A percentile compares a stretch with the other conserved stretches of the same genome.
Conservation (phyloP, 2,329 filamentous ascomycete genomes). For the Stagonosporopsis vannaccii region DNA sequence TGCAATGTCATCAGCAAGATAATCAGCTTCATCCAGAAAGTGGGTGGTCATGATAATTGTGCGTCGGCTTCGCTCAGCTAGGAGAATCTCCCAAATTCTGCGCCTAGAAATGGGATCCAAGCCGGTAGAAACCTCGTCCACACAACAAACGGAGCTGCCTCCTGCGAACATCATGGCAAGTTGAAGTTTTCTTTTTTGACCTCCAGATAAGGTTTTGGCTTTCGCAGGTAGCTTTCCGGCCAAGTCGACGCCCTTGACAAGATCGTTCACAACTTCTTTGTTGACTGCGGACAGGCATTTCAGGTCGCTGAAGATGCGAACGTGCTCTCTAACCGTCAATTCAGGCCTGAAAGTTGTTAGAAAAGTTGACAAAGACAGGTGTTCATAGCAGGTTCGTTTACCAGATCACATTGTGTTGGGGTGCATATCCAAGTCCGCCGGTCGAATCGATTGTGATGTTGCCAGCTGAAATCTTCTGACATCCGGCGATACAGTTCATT, state of each 20-base stretch:
- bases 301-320: conserved; percentile 39
- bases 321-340: conserved; percentile 39
- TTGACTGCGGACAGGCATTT: conserved; percentile 37
- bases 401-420: conserved; percentile 39
- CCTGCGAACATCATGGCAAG: conserved; percentile 93
- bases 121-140: conserved; percentile 87
- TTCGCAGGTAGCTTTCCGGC: conserved; percentile 72
- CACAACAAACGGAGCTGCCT: conserved; percentile 82
- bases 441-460: conserved; percentile 30
- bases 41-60: conserved; percentile 90
- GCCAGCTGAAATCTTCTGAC: conserved; percentile 33
- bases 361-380: background rate
- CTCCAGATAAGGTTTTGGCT: conserved; percentile 80
- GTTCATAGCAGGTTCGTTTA: background rate
- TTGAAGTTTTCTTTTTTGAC: conserved; percentile 89
- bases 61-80: conserved; percentile 78
- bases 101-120: conserved; percentile 83
- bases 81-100: conserved; percentile 90
- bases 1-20: conserved; percentile 84
- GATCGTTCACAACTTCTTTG: conserved; percentile 58
- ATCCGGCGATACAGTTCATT: conserved; percentile 34
- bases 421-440: conserved; percentile 37
- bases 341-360: conserved; percentile 47
- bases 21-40: conserved; percentile 88
- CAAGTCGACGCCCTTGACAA: conserved; percentile 69